Evolutionary conservation across 225 moss, liverwort and hornwort genomes (phyloP).

Genomic region (Sphagnum tenellum): DNA sequence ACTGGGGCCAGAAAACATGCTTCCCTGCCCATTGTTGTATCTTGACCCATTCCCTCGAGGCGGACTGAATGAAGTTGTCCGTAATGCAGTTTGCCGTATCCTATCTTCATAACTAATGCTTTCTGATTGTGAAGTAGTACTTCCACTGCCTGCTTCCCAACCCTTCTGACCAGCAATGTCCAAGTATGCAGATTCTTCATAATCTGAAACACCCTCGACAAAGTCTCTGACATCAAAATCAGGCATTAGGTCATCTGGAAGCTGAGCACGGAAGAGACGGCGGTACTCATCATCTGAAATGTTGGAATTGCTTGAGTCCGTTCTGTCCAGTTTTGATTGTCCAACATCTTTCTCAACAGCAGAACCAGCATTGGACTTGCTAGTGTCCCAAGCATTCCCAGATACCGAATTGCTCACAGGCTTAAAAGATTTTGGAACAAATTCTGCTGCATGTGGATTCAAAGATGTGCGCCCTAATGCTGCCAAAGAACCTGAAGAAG

Average conservation of each 20-base stretch:
- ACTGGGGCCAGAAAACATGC: constrained; percentile 20
- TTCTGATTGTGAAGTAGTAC: constrained; percentile 18
- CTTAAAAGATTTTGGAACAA: constrained; percentile 36
- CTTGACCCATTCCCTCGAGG: constrained; percentile 13
- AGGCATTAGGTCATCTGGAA: constrained; percentile 49
- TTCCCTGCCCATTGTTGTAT: constrained; percentile 25
- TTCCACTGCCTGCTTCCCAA: constrained; percentile 24
- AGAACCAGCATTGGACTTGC: constrained; percentile 3
- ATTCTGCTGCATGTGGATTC: constrained; percentile 46
- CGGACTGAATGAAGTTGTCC: constrained; percentile 21
- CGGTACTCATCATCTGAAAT: constrained; percentile 53
- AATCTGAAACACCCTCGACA: constrained; percentile 17
- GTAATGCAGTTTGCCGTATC: constrained; percentile 9
- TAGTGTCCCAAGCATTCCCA: constrained; percentile 11
- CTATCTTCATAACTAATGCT: constrained; percentile 25
- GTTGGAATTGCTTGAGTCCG: constrained; percentile 51
- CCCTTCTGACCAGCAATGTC: constrained; percentile 1
- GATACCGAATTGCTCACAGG: constrained; percentile 5
- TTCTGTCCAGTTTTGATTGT: constrained; percentile 26
- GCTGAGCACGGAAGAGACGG: constrained; percentile 40
- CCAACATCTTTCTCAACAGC: constrained; percentile 14
- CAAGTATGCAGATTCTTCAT: constrained; percentile 22
- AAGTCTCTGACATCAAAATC: constrained; percentile 46
- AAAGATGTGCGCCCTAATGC: constrained; percentile 22
- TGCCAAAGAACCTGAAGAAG: constrained; percentile 11